Evolutionary conservation across 352 stramenopile species (phyloP).

Genomic region (Globisporangium spinosum): DNA sequence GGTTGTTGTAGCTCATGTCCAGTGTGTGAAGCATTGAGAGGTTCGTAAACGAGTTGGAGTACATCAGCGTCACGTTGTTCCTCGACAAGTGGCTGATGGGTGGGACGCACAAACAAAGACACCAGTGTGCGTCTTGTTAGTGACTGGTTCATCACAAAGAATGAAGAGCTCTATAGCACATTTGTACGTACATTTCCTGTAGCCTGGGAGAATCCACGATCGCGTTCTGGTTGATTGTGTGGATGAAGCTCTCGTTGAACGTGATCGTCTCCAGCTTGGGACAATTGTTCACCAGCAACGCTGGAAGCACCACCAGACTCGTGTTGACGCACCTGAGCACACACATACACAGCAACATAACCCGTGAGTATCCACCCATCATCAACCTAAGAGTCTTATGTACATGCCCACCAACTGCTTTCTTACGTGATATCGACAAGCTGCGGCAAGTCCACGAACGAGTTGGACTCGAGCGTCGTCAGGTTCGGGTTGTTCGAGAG

Average conservation of each 20-base stretch:
- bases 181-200: slow-evolving; percentile 30
- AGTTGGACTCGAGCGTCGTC: slow-evolving; percentile 37
- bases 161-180: not conserved
- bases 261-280: slow-evolving; percentile 31
- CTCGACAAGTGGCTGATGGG: slow-evolving; percentile 30
- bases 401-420: too few species aligned
- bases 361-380: not conserved
- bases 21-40: slow-evolving; percentile 48
- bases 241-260: slow-evolving; percentile 42
- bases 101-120: not conserved
- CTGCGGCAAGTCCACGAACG: slow-evolving; percentile 39
- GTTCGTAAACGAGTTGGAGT: slow-evolving; percentile 40
- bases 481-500: slow-evolving; percentile 55
- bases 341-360: slow-evolving; percentile 3
- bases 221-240: slow-evolving; percentile 25
- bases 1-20: slow-evolving; percentile 52
- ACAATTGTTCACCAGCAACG: slow-evolving; percentile 33
- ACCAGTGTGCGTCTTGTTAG: not conserved
- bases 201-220: slow-evolving; percentile 38
- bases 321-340: slow-evolving; percentile 37
- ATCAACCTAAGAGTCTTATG: not conserved
- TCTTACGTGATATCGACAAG: slow-evolving; percentile 46
- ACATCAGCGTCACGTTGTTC: slow-evolving; percentile 43
- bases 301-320: slow-evolving; percentile 31
- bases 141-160: not conserved